These are phyloP conservation scores for Karstenula rhodostoma DNA, from an alignment of 2,329 filamentous ascomycete species.

Conservation along the genomic window DNA sequence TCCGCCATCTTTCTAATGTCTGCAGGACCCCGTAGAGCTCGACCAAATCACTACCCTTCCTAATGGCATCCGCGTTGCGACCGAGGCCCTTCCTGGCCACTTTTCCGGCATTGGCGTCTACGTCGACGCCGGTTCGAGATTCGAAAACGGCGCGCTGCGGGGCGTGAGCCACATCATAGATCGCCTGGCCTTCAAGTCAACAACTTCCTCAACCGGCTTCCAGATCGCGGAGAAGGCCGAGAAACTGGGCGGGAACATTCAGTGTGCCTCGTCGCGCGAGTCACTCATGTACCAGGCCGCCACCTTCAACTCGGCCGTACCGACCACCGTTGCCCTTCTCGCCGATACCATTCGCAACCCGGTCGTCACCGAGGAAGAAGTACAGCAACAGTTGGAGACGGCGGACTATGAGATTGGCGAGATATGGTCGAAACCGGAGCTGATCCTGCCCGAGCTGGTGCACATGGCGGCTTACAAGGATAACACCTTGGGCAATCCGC, in stretches of 20 bases:
- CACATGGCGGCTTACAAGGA: conserved; percentile 96
- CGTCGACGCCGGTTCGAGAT: conserved; percentile 92
- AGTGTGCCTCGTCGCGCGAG: conserved; percentile 94
- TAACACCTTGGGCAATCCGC: conserved; percentile 92
- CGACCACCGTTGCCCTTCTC: conserved; percentile 80
- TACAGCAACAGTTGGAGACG: conserved; percentile 85
- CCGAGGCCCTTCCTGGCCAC: conserved; percentile 90
- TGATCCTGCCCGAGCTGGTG: conserved; percentile 93
- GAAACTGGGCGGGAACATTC: conserved; percentile 90
- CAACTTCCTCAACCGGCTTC: conserved; percentile 74
- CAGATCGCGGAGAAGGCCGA: conserved; percentile 89
- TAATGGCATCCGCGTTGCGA: conserved; percentile 94
- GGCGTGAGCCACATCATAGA: conserved; percentile 98
- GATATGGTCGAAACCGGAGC: conserved; percentile 96
- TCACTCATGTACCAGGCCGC: conserved; percentile 99
- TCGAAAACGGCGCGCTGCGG: conserved; percentile 83
- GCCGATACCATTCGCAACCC: conserved; percentile 94
- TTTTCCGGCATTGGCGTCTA: conserved; percentile 97
- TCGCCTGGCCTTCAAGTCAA: conserved; percentile 91
- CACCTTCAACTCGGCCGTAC: conserved; percentile 93
- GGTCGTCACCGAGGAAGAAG: conserved; percentile 83
- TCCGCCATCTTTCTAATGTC: conserved; percentile 10
- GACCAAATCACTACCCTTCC: conserved; percentile 87
- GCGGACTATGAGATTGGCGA: conserved; percentile 95
- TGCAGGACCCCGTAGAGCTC: conserved; percentile 81